Evolutionary conservation across 2,329 filamentous ascomycete genomes (phyloP).

Genomic region (Pleomassaria siparia): DNA sequence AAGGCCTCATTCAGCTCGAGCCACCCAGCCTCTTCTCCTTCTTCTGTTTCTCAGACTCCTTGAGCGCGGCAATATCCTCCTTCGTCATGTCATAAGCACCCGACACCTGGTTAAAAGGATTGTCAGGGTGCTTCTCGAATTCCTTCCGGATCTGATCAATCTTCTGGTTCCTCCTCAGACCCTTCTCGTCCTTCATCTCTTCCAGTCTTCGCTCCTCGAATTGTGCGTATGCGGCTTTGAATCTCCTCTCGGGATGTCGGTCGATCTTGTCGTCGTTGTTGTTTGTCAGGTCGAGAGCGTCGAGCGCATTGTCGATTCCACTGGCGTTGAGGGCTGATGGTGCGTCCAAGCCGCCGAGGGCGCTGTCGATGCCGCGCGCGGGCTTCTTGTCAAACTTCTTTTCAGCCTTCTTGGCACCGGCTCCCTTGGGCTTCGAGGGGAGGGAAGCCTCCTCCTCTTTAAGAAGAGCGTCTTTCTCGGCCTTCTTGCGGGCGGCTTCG

Average conservation of each 20-base stretch:
- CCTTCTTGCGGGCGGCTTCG: slow-evolving; percentile 83
- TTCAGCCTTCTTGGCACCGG: slow-evolving; percentile 63
- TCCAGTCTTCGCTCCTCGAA: slow-evolving; percentile 79
- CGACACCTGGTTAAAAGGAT: slow-evolving; percentile 87
- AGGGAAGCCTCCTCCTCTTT: slow-evolving; percentile 77
- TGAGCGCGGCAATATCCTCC: slow-evolving; percentile 72
- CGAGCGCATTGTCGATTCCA: slow-evolving; percentile 91
- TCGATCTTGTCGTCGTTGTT: slow-evolving; percentile 72
- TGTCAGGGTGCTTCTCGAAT: slow-evolving; percentile 92
- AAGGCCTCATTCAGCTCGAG: slow-evolving; percentile 12
- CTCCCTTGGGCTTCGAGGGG: slow-evolving; percentile 65
- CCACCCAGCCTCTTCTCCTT: slow-evolving; percentile 68
- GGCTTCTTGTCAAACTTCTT: slow-evolving; percentile 44
- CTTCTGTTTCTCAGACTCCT: slow-evolving; percentile 68
- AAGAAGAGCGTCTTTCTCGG: slow-evolving; percentile 80
- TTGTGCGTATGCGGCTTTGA: slow-evolving; percentile 79
- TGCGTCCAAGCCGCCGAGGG: slow-evolving; percentile 46
- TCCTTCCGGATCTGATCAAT: slow-evolving; percentile 84
- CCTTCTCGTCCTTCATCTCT: slow-evolving; percentile 85
- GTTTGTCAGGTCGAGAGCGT: slow-evolving; percentile 73
- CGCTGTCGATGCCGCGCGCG: slow-evolving; percentile 67
- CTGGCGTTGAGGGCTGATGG: slow-evolving; percentile 71
- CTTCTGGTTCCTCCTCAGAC: slow-evolving; percentile 79
- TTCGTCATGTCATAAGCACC: slow-evolving; percentile 75
- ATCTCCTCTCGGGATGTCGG: slow-evolving; percentile 82